phyloP scores from a whole-genome alignment of 1,284 basidiomycete species.

The Malassezia dermatis region DNA sequence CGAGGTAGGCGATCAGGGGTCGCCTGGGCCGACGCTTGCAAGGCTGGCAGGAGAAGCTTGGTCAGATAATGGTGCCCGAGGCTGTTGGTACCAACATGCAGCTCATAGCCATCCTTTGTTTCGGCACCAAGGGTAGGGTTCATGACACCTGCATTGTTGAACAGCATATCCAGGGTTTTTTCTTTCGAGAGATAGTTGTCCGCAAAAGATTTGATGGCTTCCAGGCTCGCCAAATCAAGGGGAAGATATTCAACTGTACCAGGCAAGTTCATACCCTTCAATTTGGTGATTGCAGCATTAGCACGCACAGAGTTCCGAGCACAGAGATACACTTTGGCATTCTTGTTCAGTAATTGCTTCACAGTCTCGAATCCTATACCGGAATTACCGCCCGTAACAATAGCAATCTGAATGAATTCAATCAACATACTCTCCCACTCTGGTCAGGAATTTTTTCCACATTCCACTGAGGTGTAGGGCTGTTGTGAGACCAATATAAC shows the following conservation, averaged over 20 bases:
- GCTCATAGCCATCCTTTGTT: slow-evolving; percentile 28
- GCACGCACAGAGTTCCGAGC: slow-evolving; percentile 12
- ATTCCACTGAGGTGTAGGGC: slow-evolving; percentile 5
- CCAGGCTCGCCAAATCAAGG: slow-evolving; percentile 25
- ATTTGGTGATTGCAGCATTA: slow-evolving; percentile 9
- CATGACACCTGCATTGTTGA: slow-evolving; percentile 31
- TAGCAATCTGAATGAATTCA: slow-evolving; percentile 14
- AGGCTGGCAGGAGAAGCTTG: slow-evolving; percentile 20
- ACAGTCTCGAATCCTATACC: slow-evolving; percentile 36
- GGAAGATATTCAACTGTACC: slow-evolving; percentile 18
- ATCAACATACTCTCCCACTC: slow-evolving; percentile 7
- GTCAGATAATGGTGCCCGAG: slow-evolving; percentile 30
- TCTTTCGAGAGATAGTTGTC: slow-evolving; percentile 17
- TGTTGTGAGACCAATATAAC: not conserved
- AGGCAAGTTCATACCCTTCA: not conserved
- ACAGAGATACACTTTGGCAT: slow-evolving; percentile 31
- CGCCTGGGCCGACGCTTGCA: slow-evolving; percentile 3
- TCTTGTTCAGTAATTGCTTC: slow-evolving; percentile 22
- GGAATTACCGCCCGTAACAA: slow-evolving; percentile 38
- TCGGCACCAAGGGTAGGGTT: not conserved
- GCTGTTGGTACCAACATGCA: slow-evolving; percentile 30
- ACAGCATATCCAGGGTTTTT: slow-evolving; percentile 24
- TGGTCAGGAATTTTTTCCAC: slow-evolving; percentile 7
- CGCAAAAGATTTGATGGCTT: slow-evolving; percentile 19
- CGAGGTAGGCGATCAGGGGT: slow-evolving; percentile 5